phyloP scores from a whole-genome alignment of 768 basidiomycete genomes.

The Tulasnella calospora region DNA sequence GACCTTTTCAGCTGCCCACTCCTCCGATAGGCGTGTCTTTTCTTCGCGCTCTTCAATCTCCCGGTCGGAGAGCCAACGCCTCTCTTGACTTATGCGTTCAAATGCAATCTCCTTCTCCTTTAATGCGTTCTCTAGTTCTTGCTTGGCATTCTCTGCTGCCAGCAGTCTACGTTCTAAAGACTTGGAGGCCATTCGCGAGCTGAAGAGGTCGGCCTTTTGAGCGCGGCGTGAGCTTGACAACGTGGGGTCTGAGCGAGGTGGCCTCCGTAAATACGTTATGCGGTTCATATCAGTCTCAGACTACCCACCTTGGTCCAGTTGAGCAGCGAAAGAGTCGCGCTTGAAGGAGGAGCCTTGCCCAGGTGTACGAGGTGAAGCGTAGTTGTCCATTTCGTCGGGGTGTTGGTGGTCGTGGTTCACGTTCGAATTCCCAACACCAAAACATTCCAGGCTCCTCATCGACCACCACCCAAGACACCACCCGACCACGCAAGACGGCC shows the following conservation, averaged over 20 bases:
- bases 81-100: slow-evolving; percentile 63
- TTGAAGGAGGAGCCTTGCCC: not conserved
- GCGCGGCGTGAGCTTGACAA: slow-evolving; percentile 22
- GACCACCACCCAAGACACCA: not conserved
- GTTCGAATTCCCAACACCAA: not conserved
- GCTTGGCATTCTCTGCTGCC: slow-evolving; percentile 54
- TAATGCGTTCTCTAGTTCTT: slow-evolving; percentile 63
- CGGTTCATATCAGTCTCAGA: not conserved
- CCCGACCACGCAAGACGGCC: not conserved
- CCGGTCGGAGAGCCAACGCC: slow-evolving; percentile 61
- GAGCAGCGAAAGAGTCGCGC: slow-evolving; percentile 22
- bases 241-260: slow-evolving; percentile 10
- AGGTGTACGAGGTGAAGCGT: not conserved
- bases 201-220: slow-evolving; percentile 26
- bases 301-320: slow-evolving; percentile 25
- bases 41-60: slow-evolving; percentile 65
- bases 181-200: slow-evolving; percentile 47
- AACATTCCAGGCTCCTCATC: not conserved
- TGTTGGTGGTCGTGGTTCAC: not conserved
- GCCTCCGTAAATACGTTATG: not conserved
- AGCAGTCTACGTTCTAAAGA: slow-evolving; percentile 64
- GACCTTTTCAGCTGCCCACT: slow-evolving; percentile 58
- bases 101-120: slow-evolving; percentile 59
- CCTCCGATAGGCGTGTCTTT: slow-evolving; percentile 53
- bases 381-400: slow-evolving; percentile 2